Evolutionary conservation across 371 early-diverging fungal species (phyloP).

Genomic region (Circinella minor): DNA sequence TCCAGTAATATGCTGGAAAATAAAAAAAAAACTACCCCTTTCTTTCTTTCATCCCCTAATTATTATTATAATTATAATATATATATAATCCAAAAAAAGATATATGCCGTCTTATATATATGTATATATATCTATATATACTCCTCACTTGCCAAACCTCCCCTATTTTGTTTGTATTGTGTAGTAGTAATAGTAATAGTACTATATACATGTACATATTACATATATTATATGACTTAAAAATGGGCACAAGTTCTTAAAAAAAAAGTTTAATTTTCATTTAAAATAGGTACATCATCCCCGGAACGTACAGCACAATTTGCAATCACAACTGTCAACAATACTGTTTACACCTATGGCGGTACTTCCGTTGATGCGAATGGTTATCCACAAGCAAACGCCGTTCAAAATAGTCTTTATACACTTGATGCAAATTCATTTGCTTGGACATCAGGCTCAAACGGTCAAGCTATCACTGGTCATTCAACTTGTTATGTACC

Average conservation of each 20-base stretch:
- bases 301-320: slow-evolving; percentile 31
- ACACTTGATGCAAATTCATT: slow-evolving; percentile 45
- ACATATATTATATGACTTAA: too few relatives aligned
- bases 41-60: neutral
- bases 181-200: too few relatives aligned
- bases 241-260: neutral
- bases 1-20: neutral
- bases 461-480: slow-evolving; percentile 46
- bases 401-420: slow-evolving; percentile 44
- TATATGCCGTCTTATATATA: neutral
- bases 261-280: slow-evolving; percentile 7
- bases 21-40: neutral
- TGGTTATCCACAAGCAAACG: slow-evolving; percentile 30
- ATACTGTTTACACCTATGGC: slow-evolving; percentile 51
- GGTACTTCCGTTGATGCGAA: slow-evolving; percentile 41
- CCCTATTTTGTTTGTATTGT: too few relatives aligned
- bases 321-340: slow-evolving; percentile 36
- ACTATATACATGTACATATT: neutral
- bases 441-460: slow-evolving; percentile 42
- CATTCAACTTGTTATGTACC: slow-evolving; percentile 51
- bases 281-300: slow-evolving; percentile 17
- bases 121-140: neutral
- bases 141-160: too few relatives aligned
- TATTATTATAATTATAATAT: too few relatives aligned
- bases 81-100: too few relatives aligned